Conservation (phyloP, 1,139 yeast genomes). For the Hansenula lynferdii region DNA sequence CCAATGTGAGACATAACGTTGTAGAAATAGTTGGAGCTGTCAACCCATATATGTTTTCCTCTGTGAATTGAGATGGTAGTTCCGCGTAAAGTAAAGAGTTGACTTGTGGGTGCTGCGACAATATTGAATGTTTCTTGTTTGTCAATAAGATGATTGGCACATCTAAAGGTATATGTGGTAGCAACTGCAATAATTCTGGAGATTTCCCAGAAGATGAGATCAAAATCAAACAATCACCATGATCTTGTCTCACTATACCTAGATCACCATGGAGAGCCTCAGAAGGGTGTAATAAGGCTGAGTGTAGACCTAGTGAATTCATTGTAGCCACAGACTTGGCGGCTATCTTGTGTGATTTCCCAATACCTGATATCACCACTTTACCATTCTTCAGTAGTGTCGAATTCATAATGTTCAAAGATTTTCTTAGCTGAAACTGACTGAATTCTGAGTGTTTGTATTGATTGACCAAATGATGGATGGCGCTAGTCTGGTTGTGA, state of each 20-base stretch:
- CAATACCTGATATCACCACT: constrained; percentile 74
- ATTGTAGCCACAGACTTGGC: constrained; percentile 76
- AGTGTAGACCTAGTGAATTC: constrained; percentile 69
- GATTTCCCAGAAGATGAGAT: constrained; percentile 84
- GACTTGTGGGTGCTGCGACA: constrained; percentile 40
- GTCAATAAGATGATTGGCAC: constrained; percentile 63
- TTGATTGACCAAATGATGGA: constrained; percentile 35
- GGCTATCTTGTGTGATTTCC: constrained; percentile 79
- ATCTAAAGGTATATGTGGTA: constrained; percentile 51
- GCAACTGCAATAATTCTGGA: constrained; percentile 53
- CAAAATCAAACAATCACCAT: constrained; percentile 57
- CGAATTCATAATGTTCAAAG: constrained; percentile 48
- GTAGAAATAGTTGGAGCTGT: constrained; percentile 90
- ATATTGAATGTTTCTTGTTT: constrained; percentile 46
- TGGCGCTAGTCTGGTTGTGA: constrained; percentile 42
- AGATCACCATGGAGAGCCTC: constrained; percentile 92
- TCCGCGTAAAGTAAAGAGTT: constrained; percentile 57
- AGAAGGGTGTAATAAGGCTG: constrained; percentile 70
- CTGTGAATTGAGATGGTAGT: constrained; percentile 53
- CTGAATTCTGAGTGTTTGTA: constrained; percentile 39
- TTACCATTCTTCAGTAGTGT: constrained; percentile 55
- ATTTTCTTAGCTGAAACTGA: constrained; percentile 41
- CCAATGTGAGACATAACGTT: constrained; percentile 67
- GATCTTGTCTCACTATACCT: constrained; percentile 56
- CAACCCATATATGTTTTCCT: constrained; percentile 69